Conservation (phyloP, 495 filamentous ascomycete species). For the Parathielavia hyrcaniae region DNA sequence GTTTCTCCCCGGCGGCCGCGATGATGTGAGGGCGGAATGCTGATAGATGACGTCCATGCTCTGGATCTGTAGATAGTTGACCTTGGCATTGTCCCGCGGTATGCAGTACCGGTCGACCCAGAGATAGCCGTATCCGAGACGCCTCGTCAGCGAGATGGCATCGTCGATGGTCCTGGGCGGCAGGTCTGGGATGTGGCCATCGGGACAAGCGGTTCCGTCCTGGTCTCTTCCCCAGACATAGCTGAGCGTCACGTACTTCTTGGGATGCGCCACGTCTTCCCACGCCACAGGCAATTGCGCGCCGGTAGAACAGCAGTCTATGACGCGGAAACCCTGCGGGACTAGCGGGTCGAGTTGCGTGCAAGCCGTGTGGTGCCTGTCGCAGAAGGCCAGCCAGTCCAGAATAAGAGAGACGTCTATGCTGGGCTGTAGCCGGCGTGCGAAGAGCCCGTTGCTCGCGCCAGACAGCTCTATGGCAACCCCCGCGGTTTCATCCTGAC, state of each 20-base stretch:
- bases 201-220: not conserved
- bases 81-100: not conserved
- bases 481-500: not conserved
- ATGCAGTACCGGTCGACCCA: conserved; percentile 20
- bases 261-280: not conserved
- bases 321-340: not conserved
- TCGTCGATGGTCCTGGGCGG: conserved; percentile 6
- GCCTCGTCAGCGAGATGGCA: not conserved
- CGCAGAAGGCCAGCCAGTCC: not conserved
- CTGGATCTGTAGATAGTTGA: conserved; percentile 20
- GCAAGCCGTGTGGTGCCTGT: not conserved
- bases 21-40: conserved; percentile 27
- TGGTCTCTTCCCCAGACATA: not conserved
- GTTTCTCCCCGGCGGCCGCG: conserved; percentile 24
- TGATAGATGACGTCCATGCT: conserved; percentile 27
- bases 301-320: not conserved
- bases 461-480: not conserved
- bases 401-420: not conserved
- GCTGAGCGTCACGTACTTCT: not conserved
- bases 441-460: not conserved
- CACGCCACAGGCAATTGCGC: not conserved
- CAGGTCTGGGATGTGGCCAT: not conserved
- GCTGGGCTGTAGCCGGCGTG: not conserved
- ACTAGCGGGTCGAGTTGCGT: not conserved
- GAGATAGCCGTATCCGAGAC: conserved; percentile 9